These are phyloP conservation scores for maize (Zea mays) DNA, from an alignment of 176 grass and related monocot species.

Conservation along the genomic window DNA sequence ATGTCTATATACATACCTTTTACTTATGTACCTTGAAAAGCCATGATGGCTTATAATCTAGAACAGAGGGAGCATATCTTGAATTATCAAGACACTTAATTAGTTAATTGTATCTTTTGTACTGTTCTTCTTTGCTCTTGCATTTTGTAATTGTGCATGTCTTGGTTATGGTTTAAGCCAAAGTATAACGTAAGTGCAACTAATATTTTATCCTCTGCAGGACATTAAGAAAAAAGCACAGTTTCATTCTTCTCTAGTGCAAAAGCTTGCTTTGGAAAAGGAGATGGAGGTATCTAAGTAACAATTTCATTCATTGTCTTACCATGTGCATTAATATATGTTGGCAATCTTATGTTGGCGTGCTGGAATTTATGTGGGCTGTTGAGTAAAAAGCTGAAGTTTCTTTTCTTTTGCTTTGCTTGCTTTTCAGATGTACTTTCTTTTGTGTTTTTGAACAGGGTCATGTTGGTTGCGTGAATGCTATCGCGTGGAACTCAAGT, in stretches of 20 bases:
- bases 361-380: slow-evolving; percentile 9
- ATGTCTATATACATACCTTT: neutral
- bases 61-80: neutral
- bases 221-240: slow-evolving; percentile 60
- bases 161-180: neutral
- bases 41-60: neutral
- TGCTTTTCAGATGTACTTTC: slow-evolving; percentile 7
- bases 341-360: neutral
- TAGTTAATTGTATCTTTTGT: neutral
- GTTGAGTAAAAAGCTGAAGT: neutral
- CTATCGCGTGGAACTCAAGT: slow-evolving; percentile 86
- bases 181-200: neutral
- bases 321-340: neutral
- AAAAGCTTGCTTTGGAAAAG: slow-evolving; percentile 79
- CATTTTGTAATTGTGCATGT: neutral
- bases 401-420: slow-evolving; percentile 15
- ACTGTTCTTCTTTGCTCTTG: neutral
- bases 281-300: slow-evolving; percentile 69
- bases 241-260: slow-evolving; percentile 84
- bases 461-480: slow-evolving; percentile 84
- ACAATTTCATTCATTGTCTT: neutral
- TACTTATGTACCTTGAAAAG: neutral
- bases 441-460: slow-evolving; percentile 52
- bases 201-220: slow-evolving; percentile 42
- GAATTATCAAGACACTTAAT: neutral